A percentile compares a stretch with the other conserved stretches of the same genome.
These are phyloP conservation scores for Nemania bipapillata DNA, from an alignment of 2,329 filamentous ascomycete species.

Conservation along the genomic window DNA sequence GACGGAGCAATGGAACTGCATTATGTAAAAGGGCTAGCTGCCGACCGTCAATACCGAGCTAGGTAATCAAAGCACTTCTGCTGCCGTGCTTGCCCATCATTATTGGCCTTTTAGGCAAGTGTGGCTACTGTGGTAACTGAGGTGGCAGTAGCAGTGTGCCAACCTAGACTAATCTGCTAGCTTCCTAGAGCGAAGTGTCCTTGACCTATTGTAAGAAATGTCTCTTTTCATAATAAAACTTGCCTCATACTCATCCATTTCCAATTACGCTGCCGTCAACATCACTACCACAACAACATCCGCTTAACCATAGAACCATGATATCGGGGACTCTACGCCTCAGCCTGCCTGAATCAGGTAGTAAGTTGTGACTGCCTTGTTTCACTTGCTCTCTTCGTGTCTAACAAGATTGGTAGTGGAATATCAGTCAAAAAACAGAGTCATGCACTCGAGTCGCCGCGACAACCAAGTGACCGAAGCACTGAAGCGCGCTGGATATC, in stretches of 20 bases:
- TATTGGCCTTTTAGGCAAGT: neutral
- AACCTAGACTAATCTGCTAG: neutral
- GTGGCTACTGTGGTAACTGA: too few species aligned
- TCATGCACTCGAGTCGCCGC: neutral
- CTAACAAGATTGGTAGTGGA: constrained; percentile 6
- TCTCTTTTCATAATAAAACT: too few species aligned
- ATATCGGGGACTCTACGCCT: neutral
- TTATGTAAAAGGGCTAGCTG: too few species aligned
- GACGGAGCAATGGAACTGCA: too few species aligned
- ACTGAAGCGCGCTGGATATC: neutral
- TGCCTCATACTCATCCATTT: too few species aligned
- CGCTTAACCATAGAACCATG: too few species aligned
- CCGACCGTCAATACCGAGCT: constrained; percentile 4
- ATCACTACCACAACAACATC: neutral
- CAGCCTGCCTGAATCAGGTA: neutral
- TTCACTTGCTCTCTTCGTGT: neutral
- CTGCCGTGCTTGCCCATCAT: neutral
- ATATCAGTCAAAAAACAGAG: neutral
- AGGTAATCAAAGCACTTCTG: neutral
- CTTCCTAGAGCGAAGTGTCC: neutral
- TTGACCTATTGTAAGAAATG: too few species aligned
- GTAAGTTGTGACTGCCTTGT: neutral
- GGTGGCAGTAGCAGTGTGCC: neutral
- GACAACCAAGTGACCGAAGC: constrained; percentile 7
- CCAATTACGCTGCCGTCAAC: too few species aligned